These are phyloP conservation scores for Spencermartinsiella ligniputridi DNA, from an alignment of 1,139 yeast species.

Conservation along the genomic window DNA sequence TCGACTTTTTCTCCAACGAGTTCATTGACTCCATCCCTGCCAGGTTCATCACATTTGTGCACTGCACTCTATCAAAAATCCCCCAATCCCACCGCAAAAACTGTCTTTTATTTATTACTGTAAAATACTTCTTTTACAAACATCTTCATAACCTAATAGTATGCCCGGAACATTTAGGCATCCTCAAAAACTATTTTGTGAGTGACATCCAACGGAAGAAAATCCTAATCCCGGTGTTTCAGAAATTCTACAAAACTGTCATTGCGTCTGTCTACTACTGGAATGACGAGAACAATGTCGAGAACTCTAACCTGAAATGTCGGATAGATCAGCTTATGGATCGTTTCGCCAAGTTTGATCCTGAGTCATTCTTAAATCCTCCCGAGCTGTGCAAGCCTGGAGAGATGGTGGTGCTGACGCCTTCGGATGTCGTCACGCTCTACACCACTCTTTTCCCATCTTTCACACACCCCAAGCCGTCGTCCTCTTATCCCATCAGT, in stretches of 20 bases:
- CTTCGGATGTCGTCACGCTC: conserved; percentile 31
- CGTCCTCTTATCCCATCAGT: conserved; percentile 4
- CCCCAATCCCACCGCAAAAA: conserved; percentile 13
- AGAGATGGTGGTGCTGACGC: conserved; percentile 30
- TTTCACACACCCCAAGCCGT: conserved; percentile 9
- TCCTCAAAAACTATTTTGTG: conserved; percentile 23
- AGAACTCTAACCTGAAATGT: conserved; percentile 10
- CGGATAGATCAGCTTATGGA: conserved; percentile 16
- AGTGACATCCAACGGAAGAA: conserved; percentile 26
- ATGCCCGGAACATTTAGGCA: conserved; percentile 27
- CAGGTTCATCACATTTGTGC: conserved; percentile 21
- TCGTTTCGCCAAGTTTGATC: conserved; percentile 8
- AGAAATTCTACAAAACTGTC: conserved; percentile 14
- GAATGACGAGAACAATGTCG: conserved; percentile 10
- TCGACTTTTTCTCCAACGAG: conserved; percentile 22
- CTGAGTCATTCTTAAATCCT: conserved; percentile 3
- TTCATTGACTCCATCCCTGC: conserved; percentile 24
- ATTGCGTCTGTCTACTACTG: conserved; percentile 18
- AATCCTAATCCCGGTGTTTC: conserved; percentile 22
- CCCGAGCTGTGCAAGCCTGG: conserved; percentile 20
- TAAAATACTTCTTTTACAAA: conserved; percentile 24
- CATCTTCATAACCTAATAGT: conserved; percentile 21
- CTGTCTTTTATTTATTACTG: conserved; percentile 20
- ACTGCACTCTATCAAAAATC: conserved; percentile 21
- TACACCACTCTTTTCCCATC: conserved; percentile 30